Percentiles rank a stretch among this genome's conserved stretches.
phyloP scores from a whole-genome alignment of 1,284 basidiomycete species.

The Tilletia indica region DNA sequence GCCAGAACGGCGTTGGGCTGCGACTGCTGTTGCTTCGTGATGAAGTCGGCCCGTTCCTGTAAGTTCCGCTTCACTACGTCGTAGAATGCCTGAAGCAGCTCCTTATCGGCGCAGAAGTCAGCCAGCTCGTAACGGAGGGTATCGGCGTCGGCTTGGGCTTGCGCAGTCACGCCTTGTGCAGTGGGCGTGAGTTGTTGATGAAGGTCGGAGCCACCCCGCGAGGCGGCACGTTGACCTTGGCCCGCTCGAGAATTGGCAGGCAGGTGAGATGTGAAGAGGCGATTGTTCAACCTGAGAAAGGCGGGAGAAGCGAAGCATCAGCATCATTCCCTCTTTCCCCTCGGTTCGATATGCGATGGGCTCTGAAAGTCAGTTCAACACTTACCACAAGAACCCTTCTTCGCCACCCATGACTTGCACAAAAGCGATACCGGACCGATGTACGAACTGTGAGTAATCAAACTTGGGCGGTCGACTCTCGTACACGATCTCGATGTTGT shows the following conservation, averaged over 20 bases:
- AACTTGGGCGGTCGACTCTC: constrained; percentile 50
- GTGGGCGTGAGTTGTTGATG: not conserved
- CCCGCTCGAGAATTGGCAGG: constrained; percentile 1
- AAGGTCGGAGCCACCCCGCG: not conserved
- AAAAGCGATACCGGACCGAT: constrained; percentile 50
- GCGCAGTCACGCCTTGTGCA: constrained; percentile 8
- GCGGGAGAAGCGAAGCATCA: not conserved
- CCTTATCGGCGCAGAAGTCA: constrained; percentile 37
- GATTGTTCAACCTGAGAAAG: constrained; percentile 39
- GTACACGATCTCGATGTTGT: constrained; percentile 45
- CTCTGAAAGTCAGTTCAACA: not conserved
- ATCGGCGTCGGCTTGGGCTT: constrained; percentile 37
- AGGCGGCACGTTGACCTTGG: not conserved
- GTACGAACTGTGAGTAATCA: constrained; percentile 53
- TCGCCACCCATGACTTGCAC: constrained; percentile 50
- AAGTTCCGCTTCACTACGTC: constrained; percentile 22
- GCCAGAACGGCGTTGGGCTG: not conserved
- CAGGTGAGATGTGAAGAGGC: constrained; percentile 45
- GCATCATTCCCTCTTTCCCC: not conserved
- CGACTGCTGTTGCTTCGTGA: not conserved
- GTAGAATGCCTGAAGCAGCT: constrained; percentile 43
- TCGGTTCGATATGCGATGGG: not conserved
- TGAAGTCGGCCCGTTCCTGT: not conserved
- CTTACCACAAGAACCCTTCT: constrained; percentile 51
- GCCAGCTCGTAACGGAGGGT: constrained; percentile 37